Evolutionary conservation across 2,329 filamentous ascomycete species (phyloP).

Genomic region (Penicillium griseofulvum): DNA sequence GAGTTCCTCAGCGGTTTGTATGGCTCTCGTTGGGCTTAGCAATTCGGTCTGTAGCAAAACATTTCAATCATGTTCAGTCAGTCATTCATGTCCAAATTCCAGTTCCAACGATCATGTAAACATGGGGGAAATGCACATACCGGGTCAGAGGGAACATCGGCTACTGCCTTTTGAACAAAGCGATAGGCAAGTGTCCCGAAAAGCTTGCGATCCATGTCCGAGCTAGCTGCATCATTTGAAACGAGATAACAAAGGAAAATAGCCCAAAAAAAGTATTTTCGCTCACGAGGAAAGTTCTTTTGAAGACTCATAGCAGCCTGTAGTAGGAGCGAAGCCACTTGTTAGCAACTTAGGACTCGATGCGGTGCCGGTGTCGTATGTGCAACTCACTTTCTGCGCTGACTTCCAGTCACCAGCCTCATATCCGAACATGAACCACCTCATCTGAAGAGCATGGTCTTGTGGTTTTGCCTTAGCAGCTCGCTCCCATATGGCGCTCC

Average conservation of each 20-base stretch:
- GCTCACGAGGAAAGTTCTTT: conserved; percentile 48
- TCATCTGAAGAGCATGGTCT: conserved; percentile 44
- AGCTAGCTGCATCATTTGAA: conserved; percentile 34
- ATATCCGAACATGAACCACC: conserved; percentile 47
- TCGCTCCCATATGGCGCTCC: conserved; percentile 45
- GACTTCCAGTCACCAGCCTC: conserved; percentile 45
- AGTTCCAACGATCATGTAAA: background rate
- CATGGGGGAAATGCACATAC: conserved; percentile 30
- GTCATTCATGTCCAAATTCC: background rate
- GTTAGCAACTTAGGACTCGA: background rate
- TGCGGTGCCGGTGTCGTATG: background rate
- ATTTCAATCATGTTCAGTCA: background rate
- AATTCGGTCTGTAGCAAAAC: conserved; percentile 37
- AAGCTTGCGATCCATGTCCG: conserved; percentile 44
- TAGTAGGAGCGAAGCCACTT: background rate
- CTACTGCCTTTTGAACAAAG: conserved; percentile 49
- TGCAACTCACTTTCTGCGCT: conserved; percentile 47
- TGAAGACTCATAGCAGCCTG: conserved; percentile 52
- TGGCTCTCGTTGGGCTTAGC: conserved; percentile 42
- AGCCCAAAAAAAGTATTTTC: conserved; percentile 51
- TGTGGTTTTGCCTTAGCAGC: conserved; percentile 46
- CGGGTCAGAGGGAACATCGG: conserved; percentile 43
- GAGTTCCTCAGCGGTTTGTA: conserved; percentile 49
- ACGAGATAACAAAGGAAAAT: conserved; percentile 48
- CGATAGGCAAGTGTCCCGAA: conserved; percentile 53